These are phyloP conservation scores for Nemania sp. DNA, from an alignment of 2,329 filamentous ascomycete species.

Conservation along the genomic window DNA sequence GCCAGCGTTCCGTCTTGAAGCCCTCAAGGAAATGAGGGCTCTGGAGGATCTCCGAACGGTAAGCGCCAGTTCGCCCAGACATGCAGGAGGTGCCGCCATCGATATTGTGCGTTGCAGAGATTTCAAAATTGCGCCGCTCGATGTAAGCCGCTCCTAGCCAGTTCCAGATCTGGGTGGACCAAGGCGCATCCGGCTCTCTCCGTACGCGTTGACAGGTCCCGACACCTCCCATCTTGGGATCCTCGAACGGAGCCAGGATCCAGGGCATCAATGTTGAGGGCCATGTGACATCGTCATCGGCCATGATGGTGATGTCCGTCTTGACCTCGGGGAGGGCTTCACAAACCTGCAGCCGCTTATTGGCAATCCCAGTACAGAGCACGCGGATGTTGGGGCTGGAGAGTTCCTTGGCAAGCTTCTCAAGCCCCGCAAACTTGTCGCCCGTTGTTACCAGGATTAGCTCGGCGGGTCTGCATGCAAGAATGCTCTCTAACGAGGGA, in stretches of 20 bases:
- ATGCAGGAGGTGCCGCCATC: constrained; percentile 97
- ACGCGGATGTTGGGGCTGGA: constrained; percentile 68
- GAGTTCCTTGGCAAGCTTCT: constrained; percentile 67
- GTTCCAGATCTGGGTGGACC: constrained; percentile 73
- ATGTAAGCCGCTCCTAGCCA: constrained; percentile 93
- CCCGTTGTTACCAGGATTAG: constrained; percentile 87
- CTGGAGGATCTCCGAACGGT: constrained; percentile 84
- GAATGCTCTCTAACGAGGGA: constrained; percentile 77
- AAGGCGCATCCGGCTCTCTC: constrained; percentile 65
- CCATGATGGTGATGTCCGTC: constrained; percentile 87
- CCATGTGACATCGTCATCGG: constrained; percentile 96
- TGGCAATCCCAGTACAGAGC: constrained; percentile 80
- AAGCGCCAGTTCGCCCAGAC: constrained; percentile 90
- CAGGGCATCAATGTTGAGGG: constrained; percentile 83
- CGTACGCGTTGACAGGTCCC: constrained; percentile 88
- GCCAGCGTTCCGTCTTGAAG: constrained; percentile 91
- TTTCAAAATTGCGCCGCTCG: constrained; percentile 93
- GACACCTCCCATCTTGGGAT: constrained; percentile 81
- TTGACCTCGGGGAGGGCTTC: constrained; percentile 83
- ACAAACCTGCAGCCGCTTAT: constrained; percentile 94
- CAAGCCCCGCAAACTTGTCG: constrained; percentile 72
- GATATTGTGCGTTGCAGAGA: constrained; percentile 91
- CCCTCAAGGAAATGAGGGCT: constrained; percentile 83
- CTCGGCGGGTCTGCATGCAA: constrained; percentile 70
- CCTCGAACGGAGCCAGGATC: constrained; percentile 92